Evolutionary conservation across 2,329 filamentous ascomycete genomes (phyloP).

Genomic region (Diaporthe destruens): DNA sequence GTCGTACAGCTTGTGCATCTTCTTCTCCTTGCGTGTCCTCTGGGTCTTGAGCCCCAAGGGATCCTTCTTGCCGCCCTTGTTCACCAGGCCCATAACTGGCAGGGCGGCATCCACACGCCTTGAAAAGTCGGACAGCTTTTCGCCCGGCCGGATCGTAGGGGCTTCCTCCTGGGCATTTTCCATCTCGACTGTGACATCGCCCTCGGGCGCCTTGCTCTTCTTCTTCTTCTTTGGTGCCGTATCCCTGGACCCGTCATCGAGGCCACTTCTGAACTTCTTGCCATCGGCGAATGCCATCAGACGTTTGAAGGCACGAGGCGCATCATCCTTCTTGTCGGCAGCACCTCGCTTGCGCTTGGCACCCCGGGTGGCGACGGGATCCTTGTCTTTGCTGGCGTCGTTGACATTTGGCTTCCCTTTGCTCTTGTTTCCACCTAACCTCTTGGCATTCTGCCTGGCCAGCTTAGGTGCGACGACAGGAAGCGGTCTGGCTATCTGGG

Average conservation of each 20-base stretch:
- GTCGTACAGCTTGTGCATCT: slow-evolving; percentile 83
- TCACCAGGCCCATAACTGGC: slow-evolving; percentile 78
- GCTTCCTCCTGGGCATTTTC: slow-evolving; percentile 51
- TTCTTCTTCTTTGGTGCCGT: slow-evolving; percentile 48
- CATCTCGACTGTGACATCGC: slow-evolving; percentile 42
- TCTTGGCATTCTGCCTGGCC: slow-evolving; percentile 18
- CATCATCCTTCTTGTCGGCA: slow-evolving; percentile 74
- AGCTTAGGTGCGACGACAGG: slow-evolving; percentile 55
- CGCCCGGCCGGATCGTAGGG: slow-evolving; percentile 84
- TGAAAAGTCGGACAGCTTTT: slow-evolving; percentile 84
- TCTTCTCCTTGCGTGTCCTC: slow-evolving; percentile 85
- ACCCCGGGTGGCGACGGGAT: slow-evolving; percentile 53
- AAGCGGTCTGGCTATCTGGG: slow-evolving; percentile 64
- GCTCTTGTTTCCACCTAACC: slow-evolving; percentile 24
- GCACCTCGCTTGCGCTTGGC: slow-evolving; percentile 61
- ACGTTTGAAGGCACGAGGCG: slow-evolving; percentile 87
- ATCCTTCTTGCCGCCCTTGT: slow-evolving; percentile 71
- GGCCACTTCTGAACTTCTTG: slow-evolving; percentile 71
- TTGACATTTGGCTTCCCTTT: slow-evolving; percentile 53
- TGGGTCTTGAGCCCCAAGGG: slow-evolving; percentile 74
- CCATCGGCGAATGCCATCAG: slow-evolving; percentile 81
- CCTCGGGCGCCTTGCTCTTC: slow-evolving; percentile 43
- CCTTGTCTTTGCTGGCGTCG: slow-evolving; percentile 49
- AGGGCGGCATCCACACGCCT: slow-evolving; percentile 87
- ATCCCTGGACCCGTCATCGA: slow-evolving; percentile 74